Evolutionary conservation across 257 asterid species (phyloP), one percentile per base, ranked within the genome.

Genomic region (Rehmannia glutinosa): DNA sequence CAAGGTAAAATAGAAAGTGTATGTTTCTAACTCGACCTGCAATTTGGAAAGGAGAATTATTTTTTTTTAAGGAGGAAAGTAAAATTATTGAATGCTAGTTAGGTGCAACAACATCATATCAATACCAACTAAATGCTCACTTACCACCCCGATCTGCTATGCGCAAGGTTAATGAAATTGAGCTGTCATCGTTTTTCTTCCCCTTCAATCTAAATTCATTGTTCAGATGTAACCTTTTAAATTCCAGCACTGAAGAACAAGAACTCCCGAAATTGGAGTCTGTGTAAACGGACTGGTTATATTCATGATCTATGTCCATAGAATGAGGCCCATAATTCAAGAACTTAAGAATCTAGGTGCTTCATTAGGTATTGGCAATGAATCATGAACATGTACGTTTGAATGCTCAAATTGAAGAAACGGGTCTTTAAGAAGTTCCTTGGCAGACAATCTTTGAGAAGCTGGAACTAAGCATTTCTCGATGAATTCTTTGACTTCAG

Each of bases 401-500:
- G 73, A 62, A 66, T 69, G 69, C 58, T 80, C 80, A n/a, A 30
- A 19, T 42, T 81, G 80, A 69, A 87, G 85, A 82, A 85, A 85
- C 0, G 83, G 79, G 67, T 83, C 90, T 62, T 62, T 78, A 60
- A 87, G 88, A 76, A 85, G 95, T 64, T 87, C 88, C 72, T 73
- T 85, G n/a, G 90, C 92, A 36, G 93, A 55, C 55, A 77, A 73
- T 69, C 93, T 86, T 66, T 78, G 75, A 61, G 83, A 63, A 62
- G 80, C 87, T 54, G 84, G 87, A 68, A 71, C 82, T 73, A 88
- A 71, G 66, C 96, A 88, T 72, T 86, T 88, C 74, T 86, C 90
- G 8, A 88, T 88, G 76, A 88, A 85, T 47, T 51, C 86, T 77
- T 79, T 88, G 67, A 82, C 74, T 52, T 82, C 76, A 7, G 75